Evolutionary conservation across 768 basidiomycete genomes (phyloP).

Genomic region (Auriscalpium vulgare): DNA sequence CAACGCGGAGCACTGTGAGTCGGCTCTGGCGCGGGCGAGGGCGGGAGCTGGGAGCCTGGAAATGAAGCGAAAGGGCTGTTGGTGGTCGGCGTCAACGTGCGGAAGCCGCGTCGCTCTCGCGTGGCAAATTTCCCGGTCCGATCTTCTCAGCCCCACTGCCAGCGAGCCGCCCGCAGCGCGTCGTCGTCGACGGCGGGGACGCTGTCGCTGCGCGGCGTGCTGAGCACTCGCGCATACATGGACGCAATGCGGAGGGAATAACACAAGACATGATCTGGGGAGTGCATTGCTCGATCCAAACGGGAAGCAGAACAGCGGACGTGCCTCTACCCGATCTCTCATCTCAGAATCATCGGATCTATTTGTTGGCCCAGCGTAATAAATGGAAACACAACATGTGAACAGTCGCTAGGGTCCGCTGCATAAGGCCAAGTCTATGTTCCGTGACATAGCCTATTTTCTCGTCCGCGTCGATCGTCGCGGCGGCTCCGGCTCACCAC

Average conservation of each 20-base stretch:
- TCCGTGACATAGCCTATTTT: neutral
- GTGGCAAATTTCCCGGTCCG: slow-evolving; percentile 1
- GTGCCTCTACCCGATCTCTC: no score
- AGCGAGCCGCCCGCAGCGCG: neutral
- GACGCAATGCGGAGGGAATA: no score
- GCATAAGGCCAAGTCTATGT: neutral
- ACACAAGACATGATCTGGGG: no score
- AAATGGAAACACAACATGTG: no score
- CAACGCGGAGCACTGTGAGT: slow-evolving; percentile 9
- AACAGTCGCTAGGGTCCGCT: no score
- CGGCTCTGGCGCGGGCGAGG: neutral
- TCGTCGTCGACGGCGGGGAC: neutral
- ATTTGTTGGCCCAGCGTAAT: no score
- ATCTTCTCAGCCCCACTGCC: neutral
- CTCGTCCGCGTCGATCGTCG: slow-evolving; percentile 1
- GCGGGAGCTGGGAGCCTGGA: neutral
- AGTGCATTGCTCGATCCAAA: no score
- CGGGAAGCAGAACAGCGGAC: no score
- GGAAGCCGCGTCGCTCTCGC: neutral
- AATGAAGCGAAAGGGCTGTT: slow-evolving; percentile 4
- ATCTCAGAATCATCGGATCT: no score
- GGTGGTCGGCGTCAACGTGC: slow-evolving; percentile 6
- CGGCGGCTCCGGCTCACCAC: neutral
- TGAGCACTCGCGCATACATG: no score
- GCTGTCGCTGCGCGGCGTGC: no score